Evolutionary conservation across 2,329 filamentous ascomycete species (phyloP), one percentile per base, ranked within the genome.

Genomic region (Helminthosporium solani): DNA sequence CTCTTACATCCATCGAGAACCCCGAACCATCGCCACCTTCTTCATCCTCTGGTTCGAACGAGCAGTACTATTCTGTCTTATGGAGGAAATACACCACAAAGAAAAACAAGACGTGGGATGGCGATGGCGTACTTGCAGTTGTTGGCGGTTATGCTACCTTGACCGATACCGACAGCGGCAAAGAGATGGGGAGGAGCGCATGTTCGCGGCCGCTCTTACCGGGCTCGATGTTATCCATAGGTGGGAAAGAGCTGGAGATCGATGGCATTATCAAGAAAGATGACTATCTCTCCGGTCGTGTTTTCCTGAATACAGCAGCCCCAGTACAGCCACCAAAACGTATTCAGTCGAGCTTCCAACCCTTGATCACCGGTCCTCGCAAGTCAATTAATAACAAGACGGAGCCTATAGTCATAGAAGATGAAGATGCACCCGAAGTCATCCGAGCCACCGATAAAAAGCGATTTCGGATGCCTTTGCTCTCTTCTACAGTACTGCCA

Each of bases 51-150:
- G 59, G 58, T 9, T 44, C 53, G 5, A 62, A 72, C 33, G 68
- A 57, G 31, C 61, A 57, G 37, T 76, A 74, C 49, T 77, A 73
- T 44, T 71, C 63, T 0, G 75, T 77, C 0, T 49, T 77, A 14
- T 77, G 75, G 85, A 81, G 86, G 16, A 87, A 86, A 65, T 80
- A 78, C 41, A 87, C 84, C 0, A 79, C 73, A 5, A 88, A 87
- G 66, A 89, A 88, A 70, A 82, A 88, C 67, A 88, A 88, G 64
- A 88, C 84, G 4, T 89, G 86, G 85, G 85, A 88, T 58, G 85
- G 85, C 2, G 86, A 89, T 67, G 86, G 84, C 1, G 75, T 87
- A 2, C 73, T 88, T 7, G 73, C 75, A 3, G 73, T 85, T 3
- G 68, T 72, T 2, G 77, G 75, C 28, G 83, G 83, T 3, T 79